phyloP scores from a whole-genome alignment of 306 rosid genomes.

The Cucumis sativus region DNA sequence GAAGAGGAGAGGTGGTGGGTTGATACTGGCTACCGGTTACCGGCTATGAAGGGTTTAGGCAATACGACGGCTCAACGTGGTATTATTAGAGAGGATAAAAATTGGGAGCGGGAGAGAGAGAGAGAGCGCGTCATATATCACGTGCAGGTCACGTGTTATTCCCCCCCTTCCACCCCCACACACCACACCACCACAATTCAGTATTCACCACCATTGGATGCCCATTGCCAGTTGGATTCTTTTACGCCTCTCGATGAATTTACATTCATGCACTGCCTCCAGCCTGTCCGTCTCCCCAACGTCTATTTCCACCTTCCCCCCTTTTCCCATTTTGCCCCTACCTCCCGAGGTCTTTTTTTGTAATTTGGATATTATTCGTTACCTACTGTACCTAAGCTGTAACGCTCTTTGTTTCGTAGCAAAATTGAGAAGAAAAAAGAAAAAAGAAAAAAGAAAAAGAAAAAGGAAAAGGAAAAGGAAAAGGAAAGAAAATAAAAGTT shows the following conservation, averaged over 20 bases:
- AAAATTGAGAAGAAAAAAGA: neutral
- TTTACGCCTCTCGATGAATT: conserved; percentile 42
- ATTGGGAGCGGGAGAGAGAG: neutral
- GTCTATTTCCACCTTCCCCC: conserved; percentile 15
- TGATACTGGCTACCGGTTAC: neutral
- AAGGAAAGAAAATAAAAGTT: neutral
- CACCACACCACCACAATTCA: neutral
- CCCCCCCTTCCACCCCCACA: too few relatives aligned
- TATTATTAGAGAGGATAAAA: neutral
- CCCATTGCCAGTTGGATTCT: conserved; percentile 56
- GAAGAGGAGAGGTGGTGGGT: neutral
- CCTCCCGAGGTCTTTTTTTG: neutral
- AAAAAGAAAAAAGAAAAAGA: neutral
- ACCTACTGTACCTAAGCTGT: conserved; percentile 46
- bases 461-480: neutral
- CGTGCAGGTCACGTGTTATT: conserved; percentile 21
- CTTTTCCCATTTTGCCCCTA: conserved; percentile 15
- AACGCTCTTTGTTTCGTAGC: conserved; percentile 39
- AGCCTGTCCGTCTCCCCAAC: conserved; percentile 48
- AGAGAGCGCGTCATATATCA: neutral
- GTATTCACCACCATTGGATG: conserved; percentile 39
- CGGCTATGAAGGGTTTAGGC: neutral
- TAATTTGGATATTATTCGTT: neutral
- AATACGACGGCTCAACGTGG: neutral
- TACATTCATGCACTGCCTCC: conserved; percentile 27